A percentile compares a stretch with the other conserved stretches of the same genome.
These are phyloP conservation scores for Zygoascus sp. DNA, from an alignment of 1,139 yeast species.

Conservation along the genomic window DNA sequence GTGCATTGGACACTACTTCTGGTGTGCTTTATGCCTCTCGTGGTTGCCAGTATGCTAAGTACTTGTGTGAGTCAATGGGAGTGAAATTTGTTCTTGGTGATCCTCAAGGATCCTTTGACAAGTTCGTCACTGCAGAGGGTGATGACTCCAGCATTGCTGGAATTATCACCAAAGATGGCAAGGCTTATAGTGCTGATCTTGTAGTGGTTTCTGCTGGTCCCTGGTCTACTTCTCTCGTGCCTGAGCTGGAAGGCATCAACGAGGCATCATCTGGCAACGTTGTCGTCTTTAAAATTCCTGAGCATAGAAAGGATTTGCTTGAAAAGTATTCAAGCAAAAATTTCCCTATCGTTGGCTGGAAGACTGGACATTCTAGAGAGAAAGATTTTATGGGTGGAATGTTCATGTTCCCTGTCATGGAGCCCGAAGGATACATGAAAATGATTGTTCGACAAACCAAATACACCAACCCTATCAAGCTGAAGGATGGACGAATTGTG, in stretches of 20 bases:
- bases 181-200: constrained; percentile 32
- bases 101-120: constrained; percentile 24
- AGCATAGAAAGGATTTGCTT: constrained; percentile 15
- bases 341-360: constrained; percentile 18
- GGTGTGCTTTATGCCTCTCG: constrained; percentile 17
- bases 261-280: constrained; percentile 18
- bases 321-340: constrained; percentile 15
- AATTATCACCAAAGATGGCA: constrained; percentile 34
- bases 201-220: constrained; percentile 41
- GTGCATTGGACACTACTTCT: constrained; percentile 17
- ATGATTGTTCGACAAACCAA: constrained; percentile 17
- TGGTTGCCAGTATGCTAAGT: constrained; percentile 16
- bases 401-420: constrained; percentile 17
- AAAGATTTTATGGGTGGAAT: constrained; percentile 17
- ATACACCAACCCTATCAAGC: constrained; percentile 15
- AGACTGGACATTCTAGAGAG: constrained; percentile 14
- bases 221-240: constrained; percentile 39
- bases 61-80: constrained; percentile 30
- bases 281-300: constrained; percentile 15
- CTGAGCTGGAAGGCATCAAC: constrained; percentile 15
- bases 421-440: constrained; percentile 17
- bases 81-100: constrained; percentile 33
- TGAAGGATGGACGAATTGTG: constrained; percentile 12
- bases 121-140: constrained; percentile 22
- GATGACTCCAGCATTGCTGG: constrained; percentile 28